Percentiles rank a stretch among this genome's conserved stretches.
Conservation (phyloP, 495 filamentous ascomycete genomes). For the Bryoglossum gracile region DNA sequence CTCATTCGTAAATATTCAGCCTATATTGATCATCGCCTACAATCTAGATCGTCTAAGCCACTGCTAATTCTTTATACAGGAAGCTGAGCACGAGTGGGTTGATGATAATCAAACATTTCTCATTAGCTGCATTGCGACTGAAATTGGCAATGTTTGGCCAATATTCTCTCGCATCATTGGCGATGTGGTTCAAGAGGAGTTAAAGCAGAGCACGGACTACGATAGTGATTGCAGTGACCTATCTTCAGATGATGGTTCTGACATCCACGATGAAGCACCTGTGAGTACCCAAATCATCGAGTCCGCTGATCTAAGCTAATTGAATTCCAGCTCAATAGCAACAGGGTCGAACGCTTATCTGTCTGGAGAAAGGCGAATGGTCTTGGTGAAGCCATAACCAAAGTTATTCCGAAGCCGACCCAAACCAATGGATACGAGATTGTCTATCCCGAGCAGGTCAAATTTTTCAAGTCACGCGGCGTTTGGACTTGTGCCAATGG, state of each 20-base stretch:
- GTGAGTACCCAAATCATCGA: background rate
- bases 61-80: slow-evolving; percentile 21
- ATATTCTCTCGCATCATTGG: slow-evolving; percentile 11
- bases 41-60: background rate
- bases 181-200: slow-evolving; percentile 6
- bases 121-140: slow-evolving; percentile 26
- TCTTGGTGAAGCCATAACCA: too few relatives aligned
- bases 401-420: background rate
- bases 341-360: too few relatives aligned
- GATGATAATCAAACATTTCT: slow-evolving; percentile 22
- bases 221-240: too few relatives aligned
- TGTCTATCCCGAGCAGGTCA: slow-evolving; percentile 8
- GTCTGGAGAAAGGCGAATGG: too few relatives aligned
- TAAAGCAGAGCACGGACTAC: too few relatives aligned
- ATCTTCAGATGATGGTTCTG: too few relatives aligned
- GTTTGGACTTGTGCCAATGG: slow-evolving; percentile 9
- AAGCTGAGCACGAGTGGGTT: slow-evolving; percentile 27
- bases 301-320: too few relatives aligned
- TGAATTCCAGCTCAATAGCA: too few relatives aligned
- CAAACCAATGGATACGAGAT: background rate
- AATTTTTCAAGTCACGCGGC: background rate
- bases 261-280: too few relatives aligned
- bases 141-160: slow-evolving; percentile 22
- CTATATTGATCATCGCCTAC: background rate
- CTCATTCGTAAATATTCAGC: too few relatives aligned